Evolutionary conservation across 1,284 basidiomycete species (phyloP).

Genomic region (Microbotryum lychnidis-dioicae): DNA sequence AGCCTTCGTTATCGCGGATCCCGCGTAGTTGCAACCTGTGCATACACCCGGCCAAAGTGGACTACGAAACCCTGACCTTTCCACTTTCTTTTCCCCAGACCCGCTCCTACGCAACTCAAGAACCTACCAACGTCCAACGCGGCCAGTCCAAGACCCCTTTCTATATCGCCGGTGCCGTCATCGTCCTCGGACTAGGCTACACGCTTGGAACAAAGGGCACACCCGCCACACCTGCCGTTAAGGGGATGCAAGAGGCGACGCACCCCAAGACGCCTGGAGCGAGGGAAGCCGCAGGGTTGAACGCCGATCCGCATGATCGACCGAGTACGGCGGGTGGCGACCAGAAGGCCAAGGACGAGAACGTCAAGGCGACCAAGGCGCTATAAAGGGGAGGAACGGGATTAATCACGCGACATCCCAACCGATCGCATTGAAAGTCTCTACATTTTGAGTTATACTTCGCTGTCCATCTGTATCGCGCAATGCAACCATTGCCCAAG

Average conservation of each 20-base stretch:
- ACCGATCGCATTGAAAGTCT: too few species aligned
- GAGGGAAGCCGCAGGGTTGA: constrained; percentile 5
- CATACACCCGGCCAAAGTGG: too few species aligned
- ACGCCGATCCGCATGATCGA: constrained; percentile 4
- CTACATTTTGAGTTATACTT: too few species aligned
- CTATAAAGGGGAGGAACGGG: too few species aligned
- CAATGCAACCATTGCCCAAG: too few species aligned
- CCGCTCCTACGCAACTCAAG: background rate
- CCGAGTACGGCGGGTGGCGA: constrained; percentile 9
- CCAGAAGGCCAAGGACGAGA: constrained; percentile 1
- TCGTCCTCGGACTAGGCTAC: constrained; percentile 19
- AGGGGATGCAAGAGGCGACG: constrained; percentile 15
- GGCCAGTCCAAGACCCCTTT: constrained; percentile 16
- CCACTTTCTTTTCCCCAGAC: too few species aligned
- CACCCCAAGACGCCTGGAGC: constrained; percentile 10
- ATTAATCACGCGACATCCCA: too few species aligned
- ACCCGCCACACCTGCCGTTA: constrained; percentile 18
- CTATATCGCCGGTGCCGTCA: constrained; percentile 17
- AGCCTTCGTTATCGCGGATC: too few species aligned
- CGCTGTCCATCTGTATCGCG: too few species aligned
- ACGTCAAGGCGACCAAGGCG: too few species aligned
- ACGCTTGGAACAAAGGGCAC: constrained; percentile 15
- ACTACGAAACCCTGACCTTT: too few species aligned
- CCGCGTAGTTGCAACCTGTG: too few species aligned
- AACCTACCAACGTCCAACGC: constrained; percentile 27